Conservation (phyloP, 305 asterid species). For the Petunia hybrid region DNA sequence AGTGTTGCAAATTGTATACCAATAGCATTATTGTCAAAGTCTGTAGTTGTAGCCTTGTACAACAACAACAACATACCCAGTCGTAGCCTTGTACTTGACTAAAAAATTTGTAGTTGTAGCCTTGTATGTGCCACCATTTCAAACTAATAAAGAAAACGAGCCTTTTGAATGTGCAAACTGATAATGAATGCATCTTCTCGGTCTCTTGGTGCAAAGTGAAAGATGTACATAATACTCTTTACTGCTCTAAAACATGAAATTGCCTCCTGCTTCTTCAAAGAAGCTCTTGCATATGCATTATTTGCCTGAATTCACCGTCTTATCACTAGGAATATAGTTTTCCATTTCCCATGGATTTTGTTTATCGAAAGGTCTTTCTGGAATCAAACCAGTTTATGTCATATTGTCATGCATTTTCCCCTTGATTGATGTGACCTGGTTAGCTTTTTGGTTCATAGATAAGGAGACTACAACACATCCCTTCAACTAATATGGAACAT, state of each 20-base stretch:
- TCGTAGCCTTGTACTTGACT: not conserved
- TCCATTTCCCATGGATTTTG: not conserved
- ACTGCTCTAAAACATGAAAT: not conserved
- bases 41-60: not conserved
- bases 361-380: not conserved
- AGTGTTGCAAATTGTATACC: not conserved
- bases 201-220: not conserved
- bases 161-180: not conserved
- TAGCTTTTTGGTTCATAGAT: conserved; percentile 14
- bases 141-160: not conserved
- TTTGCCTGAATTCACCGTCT: not conserved
- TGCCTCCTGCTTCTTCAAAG: not conserved
- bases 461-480: not conserved
- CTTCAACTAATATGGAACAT: not conserved
- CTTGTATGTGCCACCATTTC: not conserved
- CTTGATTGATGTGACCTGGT: conserved; percentile 23
- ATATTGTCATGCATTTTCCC: not conserved
- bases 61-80: no score
- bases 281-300: not conserved
- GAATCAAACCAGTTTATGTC: not conserved
- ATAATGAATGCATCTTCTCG: not conserved
- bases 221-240: not conserved
- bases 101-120: not conserved
- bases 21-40: not conserved
- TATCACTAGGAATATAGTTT: not conserved